phyloP scores from a whole-genome alignment of 306 rosid species.

The Styphnolobium japonicum region DNA sequence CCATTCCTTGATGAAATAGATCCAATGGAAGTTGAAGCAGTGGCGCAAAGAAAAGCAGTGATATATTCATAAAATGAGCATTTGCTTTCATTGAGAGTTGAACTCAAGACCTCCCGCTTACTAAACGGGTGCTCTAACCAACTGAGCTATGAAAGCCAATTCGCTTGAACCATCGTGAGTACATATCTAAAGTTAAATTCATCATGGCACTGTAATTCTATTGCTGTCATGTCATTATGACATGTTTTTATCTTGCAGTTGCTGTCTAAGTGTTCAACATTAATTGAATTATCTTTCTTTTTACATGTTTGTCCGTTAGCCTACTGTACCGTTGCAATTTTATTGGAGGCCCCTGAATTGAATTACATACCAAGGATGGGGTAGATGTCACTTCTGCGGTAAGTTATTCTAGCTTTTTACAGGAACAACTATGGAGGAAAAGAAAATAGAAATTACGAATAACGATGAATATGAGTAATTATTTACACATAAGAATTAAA shows the following conservation, averaged over 20 bases:
- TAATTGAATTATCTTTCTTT: background rate
- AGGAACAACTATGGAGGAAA: background rate
- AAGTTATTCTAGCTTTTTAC: background rate
- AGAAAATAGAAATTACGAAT: no score
- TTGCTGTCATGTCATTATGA: no score
- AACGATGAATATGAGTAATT: no score
- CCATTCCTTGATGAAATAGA: no score
- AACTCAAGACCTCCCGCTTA: constrained; percentile 68
- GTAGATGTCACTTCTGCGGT: background rate
- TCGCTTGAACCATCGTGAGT: no score
- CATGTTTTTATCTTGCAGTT: background rate
- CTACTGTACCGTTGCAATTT: no score
- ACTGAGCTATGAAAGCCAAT: constrained; percentile 51
- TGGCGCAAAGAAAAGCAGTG: no score
- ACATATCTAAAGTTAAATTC: no score
- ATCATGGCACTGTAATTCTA: no score
- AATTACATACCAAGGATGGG: no score
- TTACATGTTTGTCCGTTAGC: background rate
- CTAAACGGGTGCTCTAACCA: constrained; percentile 63
- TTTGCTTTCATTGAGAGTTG: constrained; percentile 54
- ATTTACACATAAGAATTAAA: no score
- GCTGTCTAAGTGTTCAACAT: background rate
- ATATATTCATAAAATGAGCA: background rate
- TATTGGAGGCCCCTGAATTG: background rate
- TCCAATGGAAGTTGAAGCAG: no score